Percentiles rank a stretch among this genome's conserved stretches.
These are phyloP conservation scores for Flaveria linearis DNA, from an alignment of 129 eudicot genomes.

Conservation along the genomic window DNA sequence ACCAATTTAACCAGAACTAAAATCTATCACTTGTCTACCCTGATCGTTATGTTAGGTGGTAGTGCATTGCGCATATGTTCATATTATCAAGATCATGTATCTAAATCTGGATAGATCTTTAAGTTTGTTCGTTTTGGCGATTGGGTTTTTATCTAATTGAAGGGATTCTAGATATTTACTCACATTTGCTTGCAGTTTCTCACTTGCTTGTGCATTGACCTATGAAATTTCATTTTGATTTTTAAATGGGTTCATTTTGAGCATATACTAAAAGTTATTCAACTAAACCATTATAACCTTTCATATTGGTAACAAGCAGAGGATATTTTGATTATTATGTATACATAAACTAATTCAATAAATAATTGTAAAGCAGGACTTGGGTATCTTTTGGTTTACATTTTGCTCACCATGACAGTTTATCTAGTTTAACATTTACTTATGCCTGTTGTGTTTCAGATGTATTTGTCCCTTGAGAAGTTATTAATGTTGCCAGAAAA, in stretches of 20 bases:
- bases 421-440: neutral
- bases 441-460: constrained; percentile 44
- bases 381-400: neutral
- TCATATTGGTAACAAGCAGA: neutral
- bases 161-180: neutral
- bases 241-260: neutral
- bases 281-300: neutral
- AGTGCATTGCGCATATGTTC: neutral
- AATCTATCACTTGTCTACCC: neutral
- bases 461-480: constrained; percentile 71
- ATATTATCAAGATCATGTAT: neutral
- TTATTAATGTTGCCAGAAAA: constrained; percentile 69
- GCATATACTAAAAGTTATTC: neutral
- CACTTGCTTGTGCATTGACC: neutral
- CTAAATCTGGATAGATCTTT: neutral
- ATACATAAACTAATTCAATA: neutral
- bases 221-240: neutral
- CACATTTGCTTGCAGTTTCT: neutral
- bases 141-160: neutral
- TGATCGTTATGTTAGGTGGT: neutral
- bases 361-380: neutral
- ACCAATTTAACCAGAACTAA: neutral
- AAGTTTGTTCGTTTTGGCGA: neutral
- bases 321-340: constrained; percentile 4
- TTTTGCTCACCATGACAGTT: constrained; percentile 13